A percentile compares a stretch with the other conserved stretches of the same genome.
These are phyloP conservation scores for Beauveria pseudobassiana DNA, from an alignment of 2,329 filamentous ascomycete species.

Conservation along the genomic window DNA sequence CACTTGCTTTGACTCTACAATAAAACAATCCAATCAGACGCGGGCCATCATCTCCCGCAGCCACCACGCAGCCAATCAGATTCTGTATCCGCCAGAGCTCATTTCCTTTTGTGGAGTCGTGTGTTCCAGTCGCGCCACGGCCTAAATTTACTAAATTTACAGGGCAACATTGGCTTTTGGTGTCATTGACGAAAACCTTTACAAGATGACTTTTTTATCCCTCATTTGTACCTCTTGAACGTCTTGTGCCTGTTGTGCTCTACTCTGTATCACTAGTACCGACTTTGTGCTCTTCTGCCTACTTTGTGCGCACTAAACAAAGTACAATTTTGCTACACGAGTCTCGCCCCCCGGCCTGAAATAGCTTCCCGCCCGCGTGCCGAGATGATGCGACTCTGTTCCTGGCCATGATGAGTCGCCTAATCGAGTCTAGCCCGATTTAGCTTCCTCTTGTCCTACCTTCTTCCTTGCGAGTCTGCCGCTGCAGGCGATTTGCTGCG, in stretches of 20 bases:
- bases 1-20: background rate
- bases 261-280: background rate
- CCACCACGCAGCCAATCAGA: background rate
- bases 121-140: background rate
- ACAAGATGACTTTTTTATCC: background rate
- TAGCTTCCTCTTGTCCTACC: background rate
- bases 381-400: background rate
- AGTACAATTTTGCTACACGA: background rate
- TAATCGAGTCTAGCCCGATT: background rate
- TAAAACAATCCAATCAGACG: slow-evolving; percentile 9
- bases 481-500: no score
- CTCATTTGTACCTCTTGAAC: background rate
- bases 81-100: background rate
- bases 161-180: background rate
- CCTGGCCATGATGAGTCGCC: background rate
- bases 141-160: background rate
- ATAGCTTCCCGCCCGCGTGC: background rate
- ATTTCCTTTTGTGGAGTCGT: background rate
- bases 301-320: background rate
- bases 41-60: slow-evolving; percentile 8
- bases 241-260: background rate
- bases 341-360: background rate
- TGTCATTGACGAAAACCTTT: background rate
- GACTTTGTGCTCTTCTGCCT: background rate
- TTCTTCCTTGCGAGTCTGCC: background rate